phyloP scores from a whole-genome alignment of 805 yeast genomes.

The Candida boidinii region DNA sequence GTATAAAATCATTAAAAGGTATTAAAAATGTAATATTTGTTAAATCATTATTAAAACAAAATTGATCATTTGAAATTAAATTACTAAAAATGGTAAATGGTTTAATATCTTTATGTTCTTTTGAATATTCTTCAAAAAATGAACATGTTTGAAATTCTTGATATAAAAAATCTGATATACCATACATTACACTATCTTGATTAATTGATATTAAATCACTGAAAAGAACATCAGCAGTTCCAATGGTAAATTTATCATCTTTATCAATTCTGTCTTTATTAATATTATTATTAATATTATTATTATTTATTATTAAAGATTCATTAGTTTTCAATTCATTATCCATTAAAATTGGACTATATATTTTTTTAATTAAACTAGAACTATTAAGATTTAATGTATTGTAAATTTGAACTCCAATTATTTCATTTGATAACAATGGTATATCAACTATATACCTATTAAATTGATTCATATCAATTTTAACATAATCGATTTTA shows the following conservation, averaged over 20 bases:
- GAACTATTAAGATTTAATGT: constrained; percentile 16
- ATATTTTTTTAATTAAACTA: constrained; percentile 7
- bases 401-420: constrained; percentile 19
- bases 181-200: constrained; percentile 62
- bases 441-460: constrained; percentile 29
- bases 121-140: constrained; percentile 17
- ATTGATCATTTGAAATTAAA: constrained; percentile 11
- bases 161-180: constrained; percentile 40
- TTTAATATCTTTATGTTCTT: constrained; percentile 6
- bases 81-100: constrained; percentile 10
- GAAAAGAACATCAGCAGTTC: constrained; percentile 43
- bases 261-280: too few relatives aligned
- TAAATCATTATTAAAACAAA: constrained; percentile 12
- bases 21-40: constrained; percentile 34
- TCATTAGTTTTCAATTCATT: too few relatives aligned
- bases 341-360: constrained; percentile 25
- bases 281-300: too few relatives aligned
- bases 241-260: constrained; percentile 26
- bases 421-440: constrained; percentile 17
- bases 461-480: constrained; percentile 11
- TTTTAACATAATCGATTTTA: constrained; percentile 3
- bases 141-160: constrained; percentile 28
- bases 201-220: constrained; percentile 49
- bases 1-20: constrained; percentile 36
- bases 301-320: too few relatives aligned